Evolutionary conservation across 2,329 filamentous ascomycete species (phyloP), one percentile per base, ranked within the genome.

Genomic region (Scorias spongiosa): DNA sequence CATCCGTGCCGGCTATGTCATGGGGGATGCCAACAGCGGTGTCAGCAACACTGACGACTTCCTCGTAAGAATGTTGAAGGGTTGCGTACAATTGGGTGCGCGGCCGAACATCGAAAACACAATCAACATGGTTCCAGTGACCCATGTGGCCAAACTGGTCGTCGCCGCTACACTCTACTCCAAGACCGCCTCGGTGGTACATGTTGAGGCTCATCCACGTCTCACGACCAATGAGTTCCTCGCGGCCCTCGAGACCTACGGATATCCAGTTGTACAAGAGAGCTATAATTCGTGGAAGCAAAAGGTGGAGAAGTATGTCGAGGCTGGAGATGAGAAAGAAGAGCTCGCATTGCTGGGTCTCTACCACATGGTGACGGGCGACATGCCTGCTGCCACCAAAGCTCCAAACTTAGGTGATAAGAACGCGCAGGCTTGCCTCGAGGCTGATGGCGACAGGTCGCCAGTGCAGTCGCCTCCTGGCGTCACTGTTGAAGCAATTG

Each of bases 21-120:
- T 82, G 3, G 89, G 87, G 18, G 78, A 88, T 58, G 72, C 75
- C 1, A 63, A 69, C 39, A 78, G 74, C 10, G 88, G 88, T 42
- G 75, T 76, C 49, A 82, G 67, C 59, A 85, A 81, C 61, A 88
- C 80, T 1, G 89, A 96, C 57, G 89, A 95, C 63, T 96, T 95
- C 68, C 66, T 96, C 6, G 75, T 94, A 50, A 78, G 89, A 34
- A 76, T 95, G 65, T 66, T 81, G 45, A 94, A 95, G 66, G 88
- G 86, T 45, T 93, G 86, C 55, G 69, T 93, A 42, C 88, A 96
- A 63, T 70, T 95, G 2, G 67, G 67, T 2, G 70, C 72, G 2
- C 73, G 85, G 0, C 89, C 88, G 1, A 72, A 75, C 51, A 93
- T 95, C 52, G 20, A 40, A 18, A 96, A 94, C 67, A 84, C 85